Conservation (phyloP, 129 eudicot species). For the Gnaphalium uliginosum region DNA sequence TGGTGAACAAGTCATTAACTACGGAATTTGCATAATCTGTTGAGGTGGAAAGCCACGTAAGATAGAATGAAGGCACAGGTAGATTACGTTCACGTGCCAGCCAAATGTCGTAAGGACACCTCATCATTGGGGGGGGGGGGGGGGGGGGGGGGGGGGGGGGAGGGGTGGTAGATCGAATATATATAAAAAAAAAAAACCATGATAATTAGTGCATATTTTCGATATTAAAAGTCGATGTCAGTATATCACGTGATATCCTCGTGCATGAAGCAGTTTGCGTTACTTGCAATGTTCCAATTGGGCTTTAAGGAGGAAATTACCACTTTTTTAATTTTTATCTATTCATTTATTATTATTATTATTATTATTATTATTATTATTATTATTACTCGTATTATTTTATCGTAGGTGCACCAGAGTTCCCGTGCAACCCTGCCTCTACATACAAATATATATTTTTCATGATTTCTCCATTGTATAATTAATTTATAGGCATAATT, state of each 20-base stretch:
- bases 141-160: too few relatives aligned
- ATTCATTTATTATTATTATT: too few relatives aligned
- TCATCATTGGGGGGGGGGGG: conserved; percentile 28
- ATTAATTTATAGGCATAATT: not conserved
- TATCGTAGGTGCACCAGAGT: conserved; percentile 25
- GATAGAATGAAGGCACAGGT: conserved; percentile 21
- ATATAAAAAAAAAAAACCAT: conserved; percentile 2
- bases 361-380: too few relatives aligned
- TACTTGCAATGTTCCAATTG: conserved; percentile 33
- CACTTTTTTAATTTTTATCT: too few relatives aligned
- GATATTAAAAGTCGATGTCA: conserved; percentile 34
- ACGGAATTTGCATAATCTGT: not conserved
- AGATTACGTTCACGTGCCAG: conserved; percentile 35
- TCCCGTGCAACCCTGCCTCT: conserved; percentile 31
- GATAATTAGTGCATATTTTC: conserved; percentile 23
- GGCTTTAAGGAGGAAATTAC: conserved; percentile 21
- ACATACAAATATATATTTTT: not conserved
- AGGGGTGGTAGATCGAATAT: conserved; percentile 3
- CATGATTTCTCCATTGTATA: not conserved
- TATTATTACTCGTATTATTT: too few relatives aligned
- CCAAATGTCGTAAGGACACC: conserved; percentile 34
- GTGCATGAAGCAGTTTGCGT: conserved; percentile 36
- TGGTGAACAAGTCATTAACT: not conserved
- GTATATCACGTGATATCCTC: conserved; percentile 56
- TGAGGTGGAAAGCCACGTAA: conserved; percentile 34